Evolutionary conservation across 345 rosid species (phyloP).

Genomic region (Rhodamnia rubescens): DNA sequence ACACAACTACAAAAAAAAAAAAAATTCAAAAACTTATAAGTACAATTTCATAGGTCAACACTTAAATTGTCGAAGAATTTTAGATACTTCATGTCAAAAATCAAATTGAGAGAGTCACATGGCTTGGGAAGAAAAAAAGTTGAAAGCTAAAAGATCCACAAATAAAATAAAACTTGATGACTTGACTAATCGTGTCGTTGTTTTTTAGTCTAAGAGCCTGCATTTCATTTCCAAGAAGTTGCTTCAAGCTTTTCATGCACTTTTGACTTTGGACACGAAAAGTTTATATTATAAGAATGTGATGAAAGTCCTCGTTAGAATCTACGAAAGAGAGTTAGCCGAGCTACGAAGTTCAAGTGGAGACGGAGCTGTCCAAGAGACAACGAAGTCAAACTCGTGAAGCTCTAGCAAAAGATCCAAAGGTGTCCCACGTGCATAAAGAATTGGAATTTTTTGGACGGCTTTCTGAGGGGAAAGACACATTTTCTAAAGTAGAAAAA

Average conservation of each 20-base stretch:
- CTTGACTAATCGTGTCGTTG: not conserved
- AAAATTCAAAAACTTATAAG: rapidly evolving
- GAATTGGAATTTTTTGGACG: not conserved
- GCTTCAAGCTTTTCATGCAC: not conserved
- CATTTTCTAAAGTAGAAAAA: not conserved
- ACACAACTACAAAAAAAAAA: not conserved
- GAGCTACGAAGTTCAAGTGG: not conserved
- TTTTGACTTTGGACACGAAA: not conserved
- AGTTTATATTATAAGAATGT: not conserved
- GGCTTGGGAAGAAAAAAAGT: not conserved
- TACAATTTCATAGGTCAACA: not conserved
- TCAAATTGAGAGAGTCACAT: not conserved
- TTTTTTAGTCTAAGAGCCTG: not conserved
- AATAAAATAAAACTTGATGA: not conserved
- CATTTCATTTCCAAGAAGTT: not conserved
- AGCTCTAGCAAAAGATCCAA: conserved; percentile 2
- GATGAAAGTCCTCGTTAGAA: not conserved
- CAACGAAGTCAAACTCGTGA: conserved; percentile 12
- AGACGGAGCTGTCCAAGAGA: not conserved
- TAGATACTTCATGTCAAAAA: not conserved
- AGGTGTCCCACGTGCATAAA: not conserved
- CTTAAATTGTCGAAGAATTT: not conserved
- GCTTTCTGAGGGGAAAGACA: not conserved
- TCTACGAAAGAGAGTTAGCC: not conserved
- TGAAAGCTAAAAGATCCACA: not conserved